Evolutionary conservation across 2,329 filamentous ascomycete genomes (phyloP).

Genomic region (Penicillium expansum): DNA sequence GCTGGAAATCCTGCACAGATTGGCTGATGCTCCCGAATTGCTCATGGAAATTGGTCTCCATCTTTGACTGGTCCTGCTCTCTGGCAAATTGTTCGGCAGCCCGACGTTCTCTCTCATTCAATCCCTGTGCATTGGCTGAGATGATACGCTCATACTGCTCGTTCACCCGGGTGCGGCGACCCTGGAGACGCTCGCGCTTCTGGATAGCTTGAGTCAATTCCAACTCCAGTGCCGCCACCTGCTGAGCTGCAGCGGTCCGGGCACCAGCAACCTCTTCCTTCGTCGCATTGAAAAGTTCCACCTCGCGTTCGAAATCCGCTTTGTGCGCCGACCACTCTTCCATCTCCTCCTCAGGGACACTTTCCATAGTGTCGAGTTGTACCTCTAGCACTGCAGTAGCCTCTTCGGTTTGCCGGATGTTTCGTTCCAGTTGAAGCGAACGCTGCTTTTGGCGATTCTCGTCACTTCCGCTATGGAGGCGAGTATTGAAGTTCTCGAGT

Average conservation of each 20-base stretch:
- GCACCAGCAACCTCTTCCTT: constrained; percentile 51
- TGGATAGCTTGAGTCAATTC: constrained; percentile 54
- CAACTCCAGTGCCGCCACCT: constrained; percentile 51
- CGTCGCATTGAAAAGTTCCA: constrained; percentile 50
- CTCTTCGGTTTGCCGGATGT: constrained; percentile 62
- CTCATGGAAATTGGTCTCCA: constrained; percentile 44
- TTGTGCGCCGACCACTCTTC: constrained; percentile 54
- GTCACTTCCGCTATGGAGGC: constrained; percentile 58
- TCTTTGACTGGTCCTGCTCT: constrained; percentile 46
- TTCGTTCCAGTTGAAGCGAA: constrained; percentile 60
- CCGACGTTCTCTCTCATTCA: constrained; percentile 54
- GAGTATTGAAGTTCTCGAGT: constrained; percentile 57
- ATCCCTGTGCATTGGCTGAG: constrained; percentile 56
- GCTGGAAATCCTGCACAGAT: constrained; percentile 45
- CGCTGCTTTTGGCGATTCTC: constrained; percentile 63
- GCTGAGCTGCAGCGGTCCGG: constrained; percentile 52
- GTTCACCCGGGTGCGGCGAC: constrained; percentile 57
- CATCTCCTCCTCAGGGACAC: constrained; percentile 57
- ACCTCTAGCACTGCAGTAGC: constrained; percentile 54
- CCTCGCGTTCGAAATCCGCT: constrained; percentile 54
- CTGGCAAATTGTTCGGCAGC: constrained; percentile 48
- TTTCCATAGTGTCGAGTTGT: constrained; percentile 56
- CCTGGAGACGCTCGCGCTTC: constrained; percentile 59
- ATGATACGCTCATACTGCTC: constrained; percentile 61
- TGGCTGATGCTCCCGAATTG: constrained; percentile 44